Evolutionary conservation across 2,329 filamentous ascomycete species (phyloP).

Genomic region (Pyricularia sp.): DNA sequence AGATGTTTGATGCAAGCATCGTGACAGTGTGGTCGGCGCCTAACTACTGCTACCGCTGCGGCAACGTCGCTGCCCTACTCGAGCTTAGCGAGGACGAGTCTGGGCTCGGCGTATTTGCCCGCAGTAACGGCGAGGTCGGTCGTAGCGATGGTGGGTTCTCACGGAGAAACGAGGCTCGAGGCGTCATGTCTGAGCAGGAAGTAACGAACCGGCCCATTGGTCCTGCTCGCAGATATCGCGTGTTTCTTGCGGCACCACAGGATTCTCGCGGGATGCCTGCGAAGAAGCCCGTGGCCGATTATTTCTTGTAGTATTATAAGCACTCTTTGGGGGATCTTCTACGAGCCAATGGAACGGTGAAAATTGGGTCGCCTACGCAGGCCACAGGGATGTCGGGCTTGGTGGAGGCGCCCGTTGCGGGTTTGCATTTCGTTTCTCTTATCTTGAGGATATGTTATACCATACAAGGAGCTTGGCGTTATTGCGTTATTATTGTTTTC

Average conservation of each 20-base stretch:
- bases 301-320: slow-evolving; percentile 54
- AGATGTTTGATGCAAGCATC: slow-evolving; percentile 94
- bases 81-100: slow-evolving; percentile 80
- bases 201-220: slow-evolving; percentile 39
- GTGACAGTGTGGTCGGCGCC: slow-evolving; percentile 98
- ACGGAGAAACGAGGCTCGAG: slow-evolving; percentile 24
- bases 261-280: slow-evolving; percentile 95
- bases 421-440: background rate
- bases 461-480: background rate
- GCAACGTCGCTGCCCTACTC: slow-evolving; percentile 88
- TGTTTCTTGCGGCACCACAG: slow-evolving; percentile 94
- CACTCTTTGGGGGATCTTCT: background rate
- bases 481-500: background rate
- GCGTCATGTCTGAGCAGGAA: slow-evolving; percentile 23
- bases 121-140: slow-evolving; percentile 58
- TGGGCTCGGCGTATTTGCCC: slow-evolving; percentile 56
- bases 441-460: background rate
- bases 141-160: slow-evolving; percentile 36
- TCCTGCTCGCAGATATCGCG: slow-evolving; percentile 79
- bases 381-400: background rate
- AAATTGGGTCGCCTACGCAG: background rate
- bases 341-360: background rate
- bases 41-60: slow-evolving; percentile 93
- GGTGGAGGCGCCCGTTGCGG: background rate
- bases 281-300: slow-evolving; percentile 95